Base-by-base conservation (phyloP, 139 green algal species). In the Haematococcus sp. region DNA sequence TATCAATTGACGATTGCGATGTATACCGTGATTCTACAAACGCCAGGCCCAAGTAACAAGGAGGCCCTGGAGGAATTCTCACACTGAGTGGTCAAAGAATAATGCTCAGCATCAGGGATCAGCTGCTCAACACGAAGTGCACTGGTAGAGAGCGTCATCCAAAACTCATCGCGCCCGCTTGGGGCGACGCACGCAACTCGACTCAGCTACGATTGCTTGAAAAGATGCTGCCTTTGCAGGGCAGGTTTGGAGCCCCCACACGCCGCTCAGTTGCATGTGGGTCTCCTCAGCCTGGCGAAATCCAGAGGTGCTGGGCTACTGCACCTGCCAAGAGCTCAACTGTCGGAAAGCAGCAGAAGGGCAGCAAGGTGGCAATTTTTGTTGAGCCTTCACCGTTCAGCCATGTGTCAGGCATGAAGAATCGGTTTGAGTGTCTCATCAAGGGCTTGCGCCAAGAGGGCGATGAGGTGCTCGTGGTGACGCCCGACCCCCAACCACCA, bases 401-500 rank as follows among this genome's bases (percentile, higher is more conserved):
- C 40, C 88, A 95, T 59, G 83, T 95, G 1, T 86, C 65, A 49
- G 94, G 94, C 58, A 94, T 94, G 84, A 96, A 97, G 79, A 97
- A 97, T 80, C 84, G 94, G 0, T 98, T 97, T 76, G 79, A 88
- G 23, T 94, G 90, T 34, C 84, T 97, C 25, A 97, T 98, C 70
- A 80, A 75, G 66, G 74, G 75, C 1, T 77, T 97, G 56, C 54
- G 80, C 15, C 86, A 95, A n/a, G 72, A 79, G 25, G 94, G 93
- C 20, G 88, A 93, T 72, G 92, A 97, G 27, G 93, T 97, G 43
- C 77, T 91, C 27, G 91, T 97, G 1, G 74, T 97, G 20, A 97
- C 93, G 5, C 88, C 90, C n/a, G 85, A 88, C 73, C 67, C 74
- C 1, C 71, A 83, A 3, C 82, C 85, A 19, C 91, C 91, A 4